Percentiles rank a stretch among this genome's conserved stretches.
Evolutionary conservation across 2,329 filamentous ascomycete genomes (phyloP).

Genomic region (Karstenula rhodostoma): DNA sequence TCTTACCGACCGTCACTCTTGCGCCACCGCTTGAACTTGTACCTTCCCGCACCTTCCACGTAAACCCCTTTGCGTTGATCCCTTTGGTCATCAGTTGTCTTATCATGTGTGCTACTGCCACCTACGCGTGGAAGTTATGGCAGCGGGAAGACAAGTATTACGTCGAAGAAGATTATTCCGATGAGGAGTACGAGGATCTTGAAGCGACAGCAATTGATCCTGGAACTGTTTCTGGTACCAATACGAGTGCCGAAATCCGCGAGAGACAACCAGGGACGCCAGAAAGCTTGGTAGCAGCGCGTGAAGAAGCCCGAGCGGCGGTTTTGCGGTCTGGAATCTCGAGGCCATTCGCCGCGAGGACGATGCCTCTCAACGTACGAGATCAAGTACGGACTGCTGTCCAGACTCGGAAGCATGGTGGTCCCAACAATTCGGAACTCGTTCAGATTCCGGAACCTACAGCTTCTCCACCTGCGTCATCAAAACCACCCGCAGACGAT

Average conservation of each 20-base stretch:
- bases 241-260: not conserved
- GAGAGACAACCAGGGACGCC: constrained; percentile 2
- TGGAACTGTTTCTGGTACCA: not conserved
- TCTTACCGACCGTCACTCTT: constrained; percentile 13
- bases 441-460: not conserved
- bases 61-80: not conserved
- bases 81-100: not conserved
- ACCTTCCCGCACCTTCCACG: not conserved
- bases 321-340: not conserved
- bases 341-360: not conserved
- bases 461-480: not conserved
- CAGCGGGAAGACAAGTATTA: constrained; percentile 10
- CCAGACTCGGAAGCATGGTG: not conserved
- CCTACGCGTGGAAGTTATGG: constrained; percentile 9
- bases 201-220: not conserved
- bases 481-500: not conserved
- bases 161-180: not conserved
- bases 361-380: not conserved
- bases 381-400: not conserved
- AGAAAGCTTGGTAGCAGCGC: not conserved
- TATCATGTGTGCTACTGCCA: not conserved
- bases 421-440: not conserved
- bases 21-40: not conserved
- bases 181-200: not conserved
- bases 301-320: not conserved